phyloP scores from a whole-genome alignment of 75 land plant species.

The Cryptomeria japonica region DNA sequence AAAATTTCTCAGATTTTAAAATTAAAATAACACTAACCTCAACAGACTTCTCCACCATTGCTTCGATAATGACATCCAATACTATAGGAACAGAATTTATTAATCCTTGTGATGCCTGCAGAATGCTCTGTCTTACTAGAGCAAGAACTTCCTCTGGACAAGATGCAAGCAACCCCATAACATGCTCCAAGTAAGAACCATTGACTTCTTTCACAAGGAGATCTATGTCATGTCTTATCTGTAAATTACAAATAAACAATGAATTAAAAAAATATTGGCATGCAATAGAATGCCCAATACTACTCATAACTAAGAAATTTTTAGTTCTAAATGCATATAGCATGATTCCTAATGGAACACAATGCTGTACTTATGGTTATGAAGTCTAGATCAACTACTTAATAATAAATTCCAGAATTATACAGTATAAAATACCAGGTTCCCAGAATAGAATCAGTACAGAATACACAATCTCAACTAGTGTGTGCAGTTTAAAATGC shows the following conservation, averaged over 20 bases:
- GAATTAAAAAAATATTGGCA: neutral
- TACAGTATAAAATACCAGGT: neutral
- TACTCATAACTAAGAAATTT: neutral
- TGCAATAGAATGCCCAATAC: neutral
- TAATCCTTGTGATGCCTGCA: slow-evolving; percentile 51
- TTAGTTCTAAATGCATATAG: neutral
- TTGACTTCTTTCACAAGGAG: slow-evolving; percentile 48
- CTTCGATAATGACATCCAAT: slow-evolving; percentile 57
- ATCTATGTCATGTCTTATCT: slow-evolving; percentile 90
- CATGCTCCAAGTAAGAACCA: slow-evolving; percentile 53
- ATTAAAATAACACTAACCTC: slow-evolving; percentile 56
- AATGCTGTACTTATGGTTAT: neutral
- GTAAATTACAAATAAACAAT: slow-evolving; percentile 14
- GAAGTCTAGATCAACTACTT: neutral
- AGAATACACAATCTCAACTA: neutral
- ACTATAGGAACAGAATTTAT: slow-evolving; percentile 44
- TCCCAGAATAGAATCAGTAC: neutral
- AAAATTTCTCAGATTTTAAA: neutral
- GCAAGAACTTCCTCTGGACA: slow-evolving; percentile 54
- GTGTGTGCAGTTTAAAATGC: neutral
- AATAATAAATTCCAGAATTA: neutral
- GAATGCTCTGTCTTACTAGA: slow-evolving; percentile 64
- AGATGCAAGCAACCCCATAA: slow-evolving; percentile 50
- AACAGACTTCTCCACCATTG: slow-evolving; percentile 77
- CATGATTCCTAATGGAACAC: neutral